A percentile compares a stretch with the other conserved stretches of the same genome.
These are phyloP conservation scores for Cucumis sativus DNA, from an alignment of 306 rosid genomes.

Conservation along the genomic window DNA sequence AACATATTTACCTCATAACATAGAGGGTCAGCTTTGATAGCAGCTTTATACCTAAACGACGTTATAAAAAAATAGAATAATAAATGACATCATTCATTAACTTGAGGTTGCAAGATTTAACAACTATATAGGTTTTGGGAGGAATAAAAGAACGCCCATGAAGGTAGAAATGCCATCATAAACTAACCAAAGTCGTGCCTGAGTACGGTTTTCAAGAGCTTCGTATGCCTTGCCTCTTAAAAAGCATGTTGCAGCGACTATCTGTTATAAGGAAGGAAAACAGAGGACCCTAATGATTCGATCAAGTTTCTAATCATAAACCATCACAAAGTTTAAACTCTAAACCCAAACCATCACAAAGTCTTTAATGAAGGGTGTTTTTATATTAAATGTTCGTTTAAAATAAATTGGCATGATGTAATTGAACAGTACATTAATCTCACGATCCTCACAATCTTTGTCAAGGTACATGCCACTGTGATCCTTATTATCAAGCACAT, in stretches of 20 bases:
- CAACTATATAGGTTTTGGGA: background rate
- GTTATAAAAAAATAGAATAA: background rate
- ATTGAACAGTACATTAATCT: constrained; percentile 47
- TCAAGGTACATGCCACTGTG: constrained; percentile 69
- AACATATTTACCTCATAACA: constrained; percentile 76
- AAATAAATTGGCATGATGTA: background rate
- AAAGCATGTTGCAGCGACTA: constrained; percentile 91
- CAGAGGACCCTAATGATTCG: background rate
- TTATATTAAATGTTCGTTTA: background rate
- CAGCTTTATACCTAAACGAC: constrained; percentile 73
- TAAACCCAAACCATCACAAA: background rate
- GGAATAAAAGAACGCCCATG: background rate
- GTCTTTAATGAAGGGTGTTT: background rate
- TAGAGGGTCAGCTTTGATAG: constrained; percentile 87
- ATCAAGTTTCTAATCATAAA: background rate
- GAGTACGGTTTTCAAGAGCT: constrained; percentile 86
- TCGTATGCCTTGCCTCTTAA: constrained; percentile 84
- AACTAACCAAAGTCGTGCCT: constrained; percentile 78
- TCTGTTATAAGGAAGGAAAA: constrained; percentile 34
- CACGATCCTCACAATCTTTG: constrained; percentile 80
- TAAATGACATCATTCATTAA: background rate
- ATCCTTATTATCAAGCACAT: constrained; percentile 49
- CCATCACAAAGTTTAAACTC: background rate
- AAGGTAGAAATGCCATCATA: background rate
- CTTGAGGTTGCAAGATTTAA: background rate